Evolutionary conservation across 2,329 filamentous ascomycete genomes (phyloP), one percentile per base, ranked within the genome.

Genomic region (Colletotrichum euphorbiae): DNA sequence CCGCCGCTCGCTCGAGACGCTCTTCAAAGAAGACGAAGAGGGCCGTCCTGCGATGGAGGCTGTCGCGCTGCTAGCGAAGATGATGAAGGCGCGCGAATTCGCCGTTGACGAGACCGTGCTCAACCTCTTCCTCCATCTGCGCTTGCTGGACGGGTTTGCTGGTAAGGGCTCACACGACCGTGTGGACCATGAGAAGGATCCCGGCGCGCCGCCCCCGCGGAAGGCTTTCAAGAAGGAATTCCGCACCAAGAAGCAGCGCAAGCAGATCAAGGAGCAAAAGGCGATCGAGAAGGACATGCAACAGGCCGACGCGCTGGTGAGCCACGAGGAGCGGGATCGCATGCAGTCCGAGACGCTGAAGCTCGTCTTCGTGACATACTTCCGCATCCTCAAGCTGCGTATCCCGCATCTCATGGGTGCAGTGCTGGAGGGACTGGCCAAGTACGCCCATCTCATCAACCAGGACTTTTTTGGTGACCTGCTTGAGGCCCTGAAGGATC

Each of bases 381-480:
- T 99, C 80, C 91, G 94, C 59, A 95, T 98, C 62, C 83, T 99
- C 48, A 98, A 98, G 82, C 85, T 90, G 61, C 89, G 94, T 28
- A 86, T 89, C 24, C 90, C 93, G 13, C 89, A 91, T 72, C 87
- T 99, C 17, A 98, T 98, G 93, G 96, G 96, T n/a, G 94, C 95
- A 13, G 94, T 98, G 0, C 87, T 99, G 5, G 96, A 98, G 82
- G 96, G 96, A 31, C 83, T 99, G 21, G 94, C 95, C 57, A 94
- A 94, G 76, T 99, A 97, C 77, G 91, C 94, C 3, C 96, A 98
- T 77, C 86, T 99, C 68, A 99, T 99, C 85, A 99, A 99, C 81
- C 94, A 99, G 76, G 93, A 99, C 77, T 98, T 99, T 83, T 99
- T 99, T 74, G 96, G 95, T 31, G 96, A 99, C 76, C 85, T 99